Evolutionary conservation across 2,329 filamentous ascomycete species (phyloP), one percentile per base, ranked within the genome.

Genomic region (Periconia sp.): DNA sequence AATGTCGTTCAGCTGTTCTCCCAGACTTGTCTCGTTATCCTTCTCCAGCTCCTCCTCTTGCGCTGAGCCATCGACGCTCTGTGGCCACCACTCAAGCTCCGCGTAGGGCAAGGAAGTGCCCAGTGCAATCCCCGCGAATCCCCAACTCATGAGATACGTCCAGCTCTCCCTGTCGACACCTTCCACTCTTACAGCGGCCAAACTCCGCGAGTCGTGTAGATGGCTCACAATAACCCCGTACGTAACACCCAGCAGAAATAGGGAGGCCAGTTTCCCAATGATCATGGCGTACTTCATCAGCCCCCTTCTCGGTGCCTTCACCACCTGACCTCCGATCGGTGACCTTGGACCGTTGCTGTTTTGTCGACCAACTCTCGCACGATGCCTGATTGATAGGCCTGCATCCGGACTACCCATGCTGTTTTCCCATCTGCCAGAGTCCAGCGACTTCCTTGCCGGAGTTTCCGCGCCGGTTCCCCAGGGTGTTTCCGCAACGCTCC

Each of bases 31-130:
- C 58, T 39, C 68, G 23, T 36, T 43, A 50, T 56, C 52, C 19
- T 53, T 40, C 28, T 44, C 40, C 16, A 23, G 21, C 13, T 23
- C 19, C 25, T 31, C 36, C 5, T 15, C 19, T 9, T 19, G n/a
- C 25, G 23, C 2, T 4, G n/a, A 24, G 22, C 43, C 36, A 39
- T 6, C 33, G 10, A 16, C 23, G 32, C 1, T 43, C 32, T 52
- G 78, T 78, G 74, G 2, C 56, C 50, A 47, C 83, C 88, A 94
- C 8, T 91, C 68, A 9, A 80, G 75, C 67, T 99, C 94, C 15
- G 96, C 81, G 81, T 86, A 92, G 1, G 94, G 94, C 43, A 97
- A 73, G 36, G 95, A 70, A 43, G 84, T 86, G 5, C 94, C 94
- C 17, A 96, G 73, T 0, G 81, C 77, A 4, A 96, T 83, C 12